phyloP scores from a whole-genome alignment of 768 basidiomycete genomes.

The Amanita rubescens region DNA sequence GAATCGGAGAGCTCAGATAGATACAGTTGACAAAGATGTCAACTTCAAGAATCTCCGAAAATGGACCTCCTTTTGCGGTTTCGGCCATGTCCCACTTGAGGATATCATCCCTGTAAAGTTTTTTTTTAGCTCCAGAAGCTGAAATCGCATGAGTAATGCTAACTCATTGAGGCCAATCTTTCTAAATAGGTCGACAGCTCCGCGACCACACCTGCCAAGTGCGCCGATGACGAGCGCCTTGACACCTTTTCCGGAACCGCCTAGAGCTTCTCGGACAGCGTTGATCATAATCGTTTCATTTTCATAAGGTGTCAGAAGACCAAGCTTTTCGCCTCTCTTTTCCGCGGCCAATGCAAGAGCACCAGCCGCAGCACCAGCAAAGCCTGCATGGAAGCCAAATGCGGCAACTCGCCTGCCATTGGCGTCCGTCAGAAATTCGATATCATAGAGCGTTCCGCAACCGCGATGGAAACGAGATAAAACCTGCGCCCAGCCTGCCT shows the following conservation, averaged over 20 bases:
- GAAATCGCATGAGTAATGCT: slow-evolving; percentile 22
- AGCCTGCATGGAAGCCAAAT: slow-evolving; percentile 97
- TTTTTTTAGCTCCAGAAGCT: background rate
- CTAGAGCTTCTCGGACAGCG: slow-evolving; percentile 58
- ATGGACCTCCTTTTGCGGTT: slow-evolving; percentile 95
- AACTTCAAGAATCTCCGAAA: slow-evolving; percentile 89
- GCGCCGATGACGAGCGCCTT: slow-evolving; percentile 95
- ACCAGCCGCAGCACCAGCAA: slow-evolving; percentile 93
- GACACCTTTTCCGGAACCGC: slow-evolving; percentile 62
- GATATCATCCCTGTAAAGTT: slow-evolving; percentile 68
- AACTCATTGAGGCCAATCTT: slow-evolving; percentile 95
- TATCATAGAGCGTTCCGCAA: slow-evolving; percentile 82
- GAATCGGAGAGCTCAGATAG: slow-evolving; percentile 83
- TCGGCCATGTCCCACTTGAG: slow-evolving; percentile 97
- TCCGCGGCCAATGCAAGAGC: slow-evolving; percentile 74
- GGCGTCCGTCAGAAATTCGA: slow-evolving; percentile 89
- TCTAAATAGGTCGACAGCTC: slow-evolving; percentile 91
- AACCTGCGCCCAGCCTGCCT: slow-evolving; percentile 86
- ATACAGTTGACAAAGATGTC: slow-evolving; percentile 99
- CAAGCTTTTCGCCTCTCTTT: slow-evolving; percentile 51
- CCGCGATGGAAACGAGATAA: slow-evolving; percentile 83
- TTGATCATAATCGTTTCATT: slow-evolving; percentile 83
- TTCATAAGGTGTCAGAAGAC: slow-evolving; percentile 67
- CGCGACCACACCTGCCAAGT: slow-evolving; percentile 88
- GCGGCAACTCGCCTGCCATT: slow-evolving; percentile 89